Base-by-base conservation (phyloP, 306 rosid genomes). In the Ormosia emarginata region DNA sequence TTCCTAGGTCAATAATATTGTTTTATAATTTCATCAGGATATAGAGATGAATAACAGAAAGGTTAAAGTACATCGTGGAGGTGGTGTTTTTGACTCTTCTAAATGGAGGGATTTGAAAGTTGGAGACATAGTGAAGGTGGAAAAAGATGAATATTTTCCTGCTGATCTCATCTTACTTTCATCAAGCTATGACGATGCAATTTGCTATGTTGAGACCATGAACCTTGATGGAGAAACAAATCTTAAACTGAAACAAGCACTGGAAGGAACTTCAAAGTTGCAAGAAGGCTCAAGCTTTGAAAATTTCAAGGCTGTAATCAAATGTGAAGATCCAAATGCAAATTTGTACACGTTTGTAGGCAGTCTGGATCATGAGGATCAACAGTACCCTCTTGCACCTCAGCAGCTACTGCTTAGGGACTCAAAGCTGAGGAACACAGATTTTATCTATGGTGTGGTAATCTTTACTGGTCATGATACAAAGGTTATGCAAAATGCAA, bases 271-370 rank as follows among this genome's bases (percentile, higher is more conserved):
- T 77, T 91, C 98, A 3, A 88, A 81, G 64, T 81, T 92, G 7
- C 92, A 85, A 32, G 99, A 93, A 52, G 98, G 92, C 73, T 81
- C 86, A 0, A 80, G 82, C 80, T 93, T 89, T 66, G 61, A 78
- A 50, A 63, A 88, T 84, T 96, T 96, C 87, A 91, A 87, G 90
- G 97, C 94, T 24, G 71, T 79, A 58, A 91, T 96, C 66, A 86
- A 81, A 74, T 96, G 98, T 82, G 99, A 96, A 87, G 99, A 96
- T 69, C 99, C 99, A 39, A 96, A 96, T 88, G 98, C 99, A 55
- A 93, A 90, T 83, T 86, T 96, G 91, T 93, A 96, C 80, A 14
- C 98, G 2, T 96, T 93, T 67, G 92, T 93, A 8, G 99, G 99
- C 2, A 88, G 87, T 78, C 14, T 96, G 83, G 90, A 88, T 62